These are phyloP conservation scores for Chalciporus piperatus DNA, from an alignment of 768 basidiomycete genomes.

Conservation along the genomic window DNA sequence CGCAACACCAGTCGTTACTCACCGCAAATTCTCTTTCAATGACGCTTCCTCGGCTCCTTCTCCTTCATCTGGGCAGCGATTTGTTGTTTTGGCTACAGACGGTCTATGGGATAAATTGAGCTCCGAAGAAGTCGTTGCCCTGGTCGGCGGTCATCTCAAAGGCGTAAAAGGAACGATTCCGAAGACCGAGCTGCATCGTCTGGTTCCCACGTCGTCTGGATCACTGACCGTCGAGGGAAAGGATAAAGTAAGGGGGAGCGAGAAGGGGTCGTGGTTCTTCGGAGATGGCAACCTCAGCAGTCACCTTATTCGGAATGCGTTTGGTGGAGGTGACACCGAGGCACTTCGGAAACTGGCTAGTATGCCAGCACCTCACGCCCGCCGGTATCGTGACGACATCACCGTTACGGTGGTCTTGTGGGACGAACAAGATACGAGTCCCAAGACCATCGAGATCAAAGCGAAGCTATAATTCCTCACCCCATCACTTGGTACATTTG, in stretches of 20 bases:
- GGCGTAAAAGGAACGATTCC: slow-evolving; percentile 65
- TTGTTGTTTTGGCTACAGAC: slow-evolving; percentile 89
- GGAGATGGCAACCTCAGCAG: slow-evolving; percentile 74
- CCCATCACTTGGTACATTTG: background rate
- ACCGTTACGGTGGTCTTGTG: slow-evolving; percentile 86
- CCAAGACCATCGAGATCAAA: slow-evolving; percentile 38
- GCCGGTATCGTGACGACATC: slow-evolving; percentile 79
- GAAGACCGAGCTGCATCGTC: slow-evolving; percentile 51
- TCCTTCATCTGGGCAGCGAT: slow-evolving; percentile 42
- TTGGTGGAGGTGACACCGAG: slow-evolving; percentile 73
- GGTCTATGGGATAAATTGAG: slow-evolving; percentile 72
- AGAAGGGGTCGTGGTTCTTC: slow-evolving; percentile 68
- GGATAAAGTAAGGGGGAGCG: slow-evolving; percentile 36
- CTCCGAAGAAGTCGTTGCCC: slow-evolving; percentile 83
- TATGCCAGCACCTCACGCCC: slow-evolving; percentile 77
- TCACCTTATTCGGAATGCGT: slow-evolving; percentile 88
- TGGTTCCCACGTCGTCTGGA: slow-evolving; percentile 56
- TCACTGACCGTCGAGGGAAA: slow-evolving; percentile 63
- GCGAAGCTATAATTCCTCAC: slow-evolving; percentile 45
- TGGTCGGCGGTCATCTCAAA: slow-evolving; percentile 79
- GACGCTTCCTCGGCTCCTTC: slow-evolving; percentile 21
- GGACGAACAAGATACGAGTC: slow-evolving; percentile 56
- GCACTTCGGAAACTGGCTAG: slow-evolving; percentile 63
- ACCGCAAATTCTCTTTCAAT: slow-evolving; percentile 62
- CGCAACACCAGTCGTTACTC: slow-evolving; percentile 77